Evolutionary conservation across 2,329 filamentous ascomycete species (phyloP).

Genomic region (Diaporthe sp.): DNA sequence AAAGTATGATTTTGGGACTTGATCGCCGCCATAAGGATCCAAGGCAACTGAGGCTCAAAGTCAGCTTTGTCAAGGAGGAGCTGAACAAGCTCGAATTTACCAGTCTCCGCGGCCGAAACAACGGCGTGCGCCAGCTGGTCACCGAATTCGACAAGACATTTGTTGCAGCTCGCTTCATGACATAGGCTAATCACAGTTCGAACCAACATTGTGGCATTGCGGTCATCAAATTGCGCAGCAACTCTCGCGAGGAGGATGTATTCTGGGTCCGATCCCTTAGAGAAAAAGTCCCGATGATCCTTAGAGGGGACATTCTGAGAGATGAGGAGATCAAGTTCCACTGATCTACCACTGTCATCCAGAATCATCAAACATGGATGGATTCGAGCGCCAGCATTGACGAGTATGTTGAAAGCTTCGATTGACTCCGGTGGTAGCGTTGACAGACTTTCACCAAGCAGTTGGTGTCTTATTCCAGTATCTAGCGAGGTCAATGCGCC

Average conservation of each 20-base stretch:
- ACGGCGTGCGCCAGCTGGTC: no score
- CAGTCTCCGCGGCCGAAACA: background rate
- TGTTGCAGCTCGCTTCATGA: background rate
- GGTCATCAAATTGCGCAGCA: background rate
- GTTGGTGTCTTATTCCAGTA: no score
- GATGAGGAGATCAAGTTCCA: background rate
- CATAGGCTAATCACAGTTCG: background rate
- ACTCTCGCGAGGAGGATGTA: no score
- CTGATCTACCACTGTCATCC: accelerated
- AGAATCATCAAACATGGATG: background rate
- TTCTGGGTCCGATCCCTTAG: no score
- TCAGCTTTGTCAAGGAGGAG: background rate
- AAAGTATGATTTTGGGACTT: background rate
- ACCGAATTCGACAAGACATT: background rate
- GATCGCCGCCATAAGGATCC: background rate
- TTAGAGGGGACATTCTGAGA: background rate
- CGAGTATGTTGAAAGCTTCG: background rate
- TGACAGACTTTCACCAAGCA: no score
- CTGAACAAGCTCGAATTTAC: background rate
- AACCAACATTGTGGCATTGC: background rate
- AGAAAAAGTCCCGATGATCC: background rate
- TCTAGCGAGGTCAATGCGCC: no score
- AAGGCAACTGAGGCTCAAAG: background rate
- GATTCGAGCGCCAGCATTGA: background rate
- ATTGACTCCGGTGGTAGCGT: background rate